These are phyloP conservation scores for Gossypium davidsonii DNA, from an alignment of 441 rosid genomes.

Conservation along the genomic window DNA sequence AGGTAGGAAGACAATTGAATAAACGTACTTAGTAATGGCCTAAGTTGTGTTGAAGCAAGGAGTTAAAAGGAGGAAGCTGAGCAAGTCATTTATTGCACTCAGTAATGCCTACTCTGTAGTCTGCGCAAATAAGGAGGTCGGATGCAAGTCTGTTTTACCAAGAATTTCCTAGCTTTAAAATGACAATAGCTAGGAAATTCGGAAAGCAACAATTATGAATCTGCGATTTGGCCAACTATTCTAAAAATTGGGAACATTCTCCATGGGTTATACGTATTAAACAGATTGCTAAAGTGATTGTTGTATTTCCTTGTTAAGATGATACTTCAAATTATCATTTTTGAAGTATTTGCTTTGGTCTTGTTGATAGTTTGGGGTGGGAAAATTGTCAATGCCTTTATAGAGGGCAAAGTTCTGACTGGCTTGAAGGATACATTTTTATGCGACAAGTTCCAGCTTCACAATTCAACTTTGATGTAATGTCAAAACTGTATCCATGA, in stretches of 20 bases:
- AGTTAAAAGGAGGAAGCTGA: background rate
- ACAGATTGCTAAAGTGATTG: background rate
- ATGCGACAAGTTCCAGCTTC: background rate
- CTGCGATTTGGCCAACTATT: background rate
- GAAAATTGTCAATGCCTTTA: background rate
- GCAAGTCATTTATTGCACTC: background rate
- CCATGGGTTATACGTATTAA: background rate
- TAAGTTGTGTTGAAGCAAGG: conserved; percentile 2
- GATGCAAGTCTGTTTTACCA: background rate
- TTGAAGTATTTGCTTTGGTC: background rate
- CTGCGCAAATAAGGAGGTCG: background rate
- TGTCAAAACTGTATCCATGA: background rate
- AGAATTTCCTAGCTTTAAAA: background rate
- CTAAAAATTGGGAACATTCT: background rate
- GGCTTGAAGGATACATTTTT: background rate
- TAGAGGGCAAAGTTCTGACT: background rate
- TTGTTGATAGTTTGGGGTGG: conserved; percentile 2
- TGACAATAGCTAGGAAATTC: background rate
- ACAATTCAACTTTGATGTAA: conserved; percentile 4
- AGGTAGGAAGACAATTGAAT: conserved; percentile 1
- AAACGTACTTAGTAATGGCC: background rate
- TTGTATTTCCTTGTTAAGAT: background rate
- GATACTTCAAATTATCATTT: background rate
- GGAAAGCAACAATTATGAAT: background rate
- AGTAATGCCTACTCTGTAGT: background rate